Conservation (phyloP, 495 filamentous ascomycete genomes). For the Pseudotulostoma volvatum region DNA sequence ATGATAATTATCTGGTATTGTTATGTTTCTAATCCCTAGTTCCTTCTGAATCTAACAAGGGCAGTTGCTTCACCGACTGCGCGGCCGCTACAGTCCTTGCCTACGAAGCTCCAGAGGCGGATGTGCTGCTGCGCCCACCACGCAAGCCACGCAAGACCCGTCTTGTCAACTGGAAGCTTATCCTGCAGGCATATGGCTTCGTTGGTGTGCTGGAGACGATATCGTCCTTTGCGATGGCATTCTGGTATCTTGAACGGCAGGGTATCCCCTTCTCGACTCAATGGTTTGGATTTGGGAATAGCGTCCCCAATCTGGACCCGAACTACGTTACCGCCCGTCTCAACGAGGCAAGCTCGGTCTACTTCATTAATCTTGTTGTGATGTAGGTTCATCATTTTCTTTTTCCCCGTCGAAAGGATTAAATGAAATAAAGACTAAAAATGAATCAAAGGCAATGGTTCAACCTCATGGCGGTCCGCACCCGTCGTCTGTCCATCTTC, state of each 20-base stretch:
- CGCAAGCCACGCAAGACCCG: conserved; percentile 42
- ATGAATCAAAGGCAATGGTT: conserved; percentile 60
- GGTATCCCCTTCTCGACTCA: conserved; percentile 40
- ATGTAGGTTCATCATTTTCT: conserved; percentile 33
- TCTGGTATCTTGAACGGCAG: conserved; percentile 34
- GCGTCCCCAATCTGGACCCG: conserved; percentile 26
- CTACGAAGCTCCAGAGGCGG: conserved; percentile 54
- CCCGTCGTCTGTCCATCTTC: conserved; percentile 46
- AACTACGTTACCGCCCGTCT: conserved; percentile 31
- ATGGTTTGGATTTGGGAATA: conserved; percentile 42
- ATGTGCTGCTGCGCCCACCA: conserved; percentile 43
- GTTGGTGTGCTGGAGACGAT: conserved; percentile 44
- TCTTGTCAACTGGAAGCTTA: conserved; percentile 47
- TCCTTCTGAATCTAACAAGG: conserved; percentile 18
- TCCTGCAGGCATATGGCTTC: conserved; percentile 46
- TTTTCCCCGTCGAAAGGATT: conserved; percentile 5
- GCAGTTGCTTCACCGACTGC: conserved; percentile 49
- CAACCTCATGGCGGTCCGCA: conserved; percentile 48
- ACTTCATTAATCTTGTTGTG: conserved; percentile 58
- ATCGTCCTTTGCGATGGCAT: conserved; percentile 46
- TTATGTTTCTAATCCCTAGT: conserved; percentile 41
- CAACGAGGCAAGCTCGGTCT: conserved; percentile 46
- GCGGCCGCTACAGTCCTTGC: conserved; percentile 45
- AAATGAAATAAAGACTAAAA: too few species aligned
- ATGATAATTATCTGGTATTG: conserved; percentile 55